Base-by-base conservation (phyloP, 2,329 filamentous ascomycete genomes). In the Neofusicoccum parvum region DNA sequence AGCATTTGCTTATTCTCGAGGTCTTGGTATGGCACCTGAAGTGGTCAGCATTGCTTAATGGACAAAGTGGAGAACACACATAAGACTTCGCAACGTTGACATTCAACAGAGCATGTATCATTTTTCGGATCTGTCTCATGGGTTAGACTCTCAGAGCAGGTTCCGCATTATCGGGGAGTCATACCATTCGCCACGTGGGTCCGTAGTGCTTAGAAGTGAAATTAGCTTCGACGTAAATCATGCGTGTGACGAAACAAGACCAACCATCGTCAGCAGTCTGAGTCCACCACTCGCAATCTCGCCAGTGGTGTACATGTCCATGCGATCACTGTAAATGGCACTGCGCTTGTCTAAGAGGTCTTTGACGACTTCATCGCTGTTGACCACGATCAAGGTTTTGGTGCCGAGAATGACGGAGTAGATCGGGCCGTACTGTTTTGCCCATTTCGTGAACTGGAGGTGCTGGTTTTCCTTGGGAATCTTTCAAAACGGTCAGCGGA, bases 1-100 rank as follows among this genome's bases (percentile, higher is more conserved):
- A 86, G 74, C 83, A 87, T 83, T 58, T 82, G 80, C 69, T 82
- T 84, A 72, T 82, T 85, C 70, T 87, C 85, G 2, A 87, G 76
- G 54, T 83, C 79, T 68, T 87, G 85, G 68, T 86, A 86, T 0
- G 84, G 81, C 0, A 86, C 75, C 65, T 86, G 34, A 3, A 37
- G 15, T 59, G 39, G 20, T 51, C n/a, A 50, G 43, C 32, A 54
- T 27, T 27, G 12, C 7, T 2, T 32, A 7, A 6, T 17, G n/a
- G 10, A 17, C 20, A 34, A 7, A 14, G 27, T 9, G 41, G 32
- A 14, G 34, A 48, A 59, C 63, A 36, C 20, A 71, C 48, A 54
- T 72, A 73, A 17, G 62, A 58, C 11, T 34, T 54, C 5, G 67
- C 66, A 0, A 66, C 70, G 12, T 53, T 65, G 46, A 70, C 66